Evolutionary conservation across 306 rosid species (phyloP).

Genomic region (Cicer cuneatum): DNA sequence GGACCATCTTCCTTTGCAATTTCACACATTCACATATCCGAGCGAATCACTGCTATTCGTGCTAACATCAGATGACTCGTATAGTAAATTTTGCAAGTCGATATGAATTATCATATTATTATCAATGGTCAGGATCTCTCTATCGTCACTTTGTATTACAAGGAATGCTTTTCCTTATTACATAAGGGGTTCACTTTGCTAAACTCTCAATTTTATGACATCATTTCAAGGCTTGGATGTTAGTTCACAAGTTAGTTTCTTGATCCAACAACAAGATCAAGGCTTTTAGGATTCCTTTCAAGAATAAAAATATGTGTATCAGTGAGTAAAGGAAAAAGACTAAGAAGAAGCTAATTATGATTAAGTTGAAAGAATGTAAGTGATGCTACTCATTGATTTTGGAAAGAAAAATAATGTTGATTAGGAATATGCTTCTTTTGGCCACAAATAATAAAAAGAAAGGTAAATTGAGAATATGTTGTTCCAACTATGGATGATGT

Average conservation of each 20-base stretch:
- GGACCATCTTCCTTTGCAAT: background rate
- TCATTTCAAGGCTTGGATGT: slow-evolving; percentile 36
- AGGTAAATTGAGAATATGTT: slow-evolving; percentile 42
- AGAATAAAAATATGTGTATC: background rate
- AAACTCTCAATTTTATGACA: slow-evolving; percentile 37
- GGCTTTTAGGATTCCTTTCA: slow-evolving; percentile 42
- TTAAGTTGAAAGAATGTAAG: slow-evolving; percentile 39
- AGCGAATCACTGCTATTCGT: background rate
- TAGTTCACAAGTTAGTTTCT: slow-evolving; percentile 34
- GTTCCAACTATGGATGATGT: slow-evolving; percentile 44
- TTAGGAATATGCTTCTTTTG: slow-evolving; percentile 53
- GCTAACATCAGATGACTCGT: no score
- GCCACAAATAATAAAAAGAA: slow-evolving; percentile 34
- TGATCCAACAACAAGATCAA: slow-evolving; percentile 42
- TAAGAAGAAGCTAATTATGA: slow-evolving; percentile 40
- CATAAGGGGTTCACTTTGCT: background rate
- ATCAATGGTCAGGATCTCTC: no score
- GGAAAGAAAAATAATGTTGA: slow-evolving; percentile 43
- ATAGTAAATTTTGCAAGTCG: no score
- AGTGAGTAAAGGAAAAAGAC: slow-evolving; percentile 11
- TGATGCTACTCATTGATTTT: slow-evolving; percentile 48
- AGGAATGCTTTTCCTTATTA: background rate
- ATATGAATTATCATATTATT: no score
- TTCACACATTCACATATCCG: background rate
- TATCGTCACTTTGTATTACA: background rate